Evolutionary conservation across 139 green algal genomes (phyloP).

Genomic region (Zygnema circumcarinatum): DNA sequence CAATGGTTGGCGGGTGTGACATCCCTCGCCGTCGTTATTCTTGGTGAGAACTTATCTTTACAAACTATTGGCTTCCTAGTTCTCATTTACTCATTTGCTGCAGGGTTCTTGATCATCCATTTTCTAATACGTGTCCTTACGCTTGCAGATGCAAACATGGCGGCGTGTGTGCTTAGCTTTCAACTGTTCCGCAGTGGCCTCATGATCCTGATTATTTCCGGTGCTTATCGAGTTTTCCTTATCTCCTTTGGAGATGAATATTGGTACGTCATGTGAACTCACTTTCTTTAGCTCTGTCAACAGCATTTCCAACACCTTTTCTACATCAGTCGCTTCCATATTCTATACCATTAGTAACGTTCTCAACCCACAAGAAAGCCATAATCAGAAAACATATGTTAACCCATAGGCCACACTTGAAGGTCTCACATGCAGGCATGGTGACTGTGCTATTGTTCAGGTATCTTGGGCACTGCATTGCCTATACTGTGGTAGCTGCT

Average conservation of each 20-base stretch:
- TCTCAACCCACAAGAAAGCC: too few relatives aligned
- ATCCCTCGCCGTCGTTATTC: neutral
- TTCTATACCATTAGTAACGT: too few relatives aligned
- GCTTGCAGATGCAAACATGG: neutral
- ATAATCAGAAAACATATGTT: too few relatives aligned
- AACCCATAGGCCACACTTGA: too few relatives aligned
- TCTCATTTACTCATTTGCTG: too few relatives aligned
- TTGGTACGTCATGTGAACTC: neutral
- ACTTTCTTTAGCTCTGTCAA: neutral
- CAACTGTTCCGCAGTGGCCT: neutral
- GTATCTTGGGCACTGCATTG: conserved; percentile 36
- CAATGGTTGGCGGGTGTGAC: neutral
- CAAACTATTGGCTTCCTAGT: too few relatives aligned
- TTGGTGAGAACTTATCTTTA: too few relatives aligned
- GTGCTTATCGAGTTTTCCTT: neutral
- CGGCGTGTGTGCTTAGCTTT: neutral
- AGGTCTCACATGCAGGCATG: too few relatives aligned
- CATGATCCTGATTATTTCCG: neutral
- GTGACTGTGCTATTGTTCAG: too few relatives aligned
- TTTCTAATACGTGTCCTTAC: neutral
- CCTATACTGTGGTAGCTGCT: conserved; percentile 20
- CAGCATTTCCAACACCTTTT: too few relatives aligned
- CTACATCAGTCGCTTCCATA: too few relatives aligned
- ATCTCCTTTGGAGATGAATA: conserved; percentile 18
- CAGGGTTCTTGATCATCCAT: too few relatives aligned